Conservation (phyloP, 148 eudicot species). For the Rhododendron vialii region DNA sequence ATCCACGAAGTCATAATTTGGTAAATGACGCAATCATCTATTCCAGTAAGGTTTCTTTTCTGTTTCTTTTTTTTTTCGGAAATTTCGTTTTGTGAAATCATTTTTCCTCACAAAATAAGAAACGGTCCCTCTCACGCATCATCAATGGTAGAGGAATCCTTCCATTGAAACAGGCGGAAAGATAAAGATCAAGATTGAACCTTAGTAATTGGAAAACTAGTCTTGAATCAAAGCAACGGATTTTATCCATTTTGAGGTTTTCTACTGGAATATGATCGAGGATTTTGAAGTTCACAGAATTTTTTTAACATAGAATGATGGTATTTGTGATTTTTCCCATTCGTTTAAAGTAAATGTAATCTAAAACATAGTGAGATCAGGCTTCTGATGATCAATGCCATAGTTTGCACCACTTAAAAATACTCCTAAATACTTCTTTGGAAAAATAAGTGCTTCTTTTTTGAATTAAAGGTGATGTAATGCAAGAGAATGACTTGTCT, state of each 20-base stretch:
- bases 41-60: too few relatives aligned
- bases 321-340: background rate
- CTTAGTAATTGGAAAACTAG: background rate
- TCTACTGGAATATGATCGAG: background rate
- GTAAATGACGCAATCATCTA: too few relatives aligned
- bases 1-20: too few relatives aligned
- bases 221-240: background rate
- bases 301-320: background rate
- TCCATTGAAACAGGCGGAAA: too few relatives aligned
- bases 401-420: background rate
- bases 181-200: too few relatives aligned
- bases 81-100: too few relatives aligned
- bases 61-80: too few relatives aligned
- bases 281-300: background rate
- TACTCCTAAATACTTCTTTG: too few relatives aligned
- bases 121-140: background rate
- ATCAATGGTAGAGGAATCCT: background rate
- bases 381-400: background rate
- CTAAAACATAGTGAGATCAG: background rate
- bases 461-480: too few relatives aligned
- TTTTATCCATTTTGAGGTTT: background rate
- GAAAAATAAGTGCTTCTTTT: too few relatives aligned
- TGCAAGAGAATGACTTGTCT: too few relatives aligned
- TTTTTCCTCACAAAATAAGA: background rate
- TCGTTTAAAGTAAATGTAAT: background rate